Conservation (phyloP, 2,329 filamentous ascomycete species). For the Alternaria conjuncta region DNA sequence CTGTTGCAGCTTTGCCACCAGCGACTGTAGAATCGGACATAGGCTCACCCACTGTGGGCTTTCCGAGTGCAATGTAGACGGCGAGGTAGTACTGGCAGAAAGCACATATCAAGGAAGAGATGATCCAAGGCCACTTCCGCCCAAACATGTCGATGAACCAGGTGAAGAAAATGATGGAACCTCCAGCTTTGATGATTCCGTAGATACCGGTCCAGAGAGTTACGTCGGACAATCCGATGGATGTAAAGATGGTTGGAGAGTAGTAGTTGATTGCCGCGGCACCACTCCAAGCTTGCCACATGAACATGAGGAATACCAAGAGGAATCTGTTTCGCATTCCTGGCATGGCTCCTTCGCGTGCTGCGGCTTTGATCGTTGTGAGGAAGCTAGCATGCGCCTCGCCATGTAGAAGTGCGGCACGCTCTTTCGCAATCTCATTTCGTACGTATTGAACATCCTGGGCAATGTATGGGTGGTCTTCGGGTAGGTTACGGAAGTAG, state of each 20-base stretch:
- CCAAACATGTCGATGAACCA: slow-evolving; percentile 48
- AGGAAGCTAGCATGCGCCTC: slow-evolving; percentile 34
- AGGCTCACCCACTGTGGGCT: slow-evolving; percentile 33
- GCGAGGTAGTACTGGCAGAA: slow-evolving; percentile 49
- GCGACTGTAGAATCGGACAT: slow-evolving; percentile 44
- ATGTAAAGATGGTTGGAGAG: slow-evolving; percentile 45
- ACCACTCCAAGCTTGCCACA: slow-evolving; percentile 36
- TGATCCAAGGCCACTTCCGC: slow-evolving; percentile 47
- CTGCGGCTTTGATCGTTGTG: slow-evolving; percentile 38
- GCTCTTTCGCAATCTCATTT: slow-evolving; percentile 39
- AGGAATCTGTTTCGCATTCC: slow-evolving; percentile 52
- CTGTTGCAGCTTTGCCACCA: slow-evolving; percentile 49
- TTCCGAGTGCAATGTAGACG: slow-evolving; percentile 45
- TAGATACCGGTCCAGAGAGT: slow-evolving; percentile 49
- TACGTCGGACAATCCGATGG: slow-evolving; percentile 44
- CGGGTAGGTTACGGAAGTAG: slow-evolving; percentile 55
- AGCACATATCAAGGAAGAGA: slow-evolving; percentile 45
- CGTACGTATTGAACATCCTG: slow-evolving; percentile 44
- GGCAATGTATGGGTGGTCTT: slow-evolving; percentile 50
- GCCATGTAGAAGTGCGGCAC: slow-evolving; percentile 34
- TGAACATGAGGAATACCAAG: slow-evolving; percentile 51
- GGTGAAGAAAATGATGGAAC: slow-evolving; percentile 47
- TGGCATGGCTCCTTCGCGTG: slow-evolving; percentile 36
- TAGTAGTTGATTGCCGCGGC: slow-evolving; percentile 48
- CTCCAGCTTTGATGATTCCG: slow-evolving; percentile 46